Conservation (phyloP, 2,329 filamentous ascomycete species). For the Hypoxylon sp. region DNA sequence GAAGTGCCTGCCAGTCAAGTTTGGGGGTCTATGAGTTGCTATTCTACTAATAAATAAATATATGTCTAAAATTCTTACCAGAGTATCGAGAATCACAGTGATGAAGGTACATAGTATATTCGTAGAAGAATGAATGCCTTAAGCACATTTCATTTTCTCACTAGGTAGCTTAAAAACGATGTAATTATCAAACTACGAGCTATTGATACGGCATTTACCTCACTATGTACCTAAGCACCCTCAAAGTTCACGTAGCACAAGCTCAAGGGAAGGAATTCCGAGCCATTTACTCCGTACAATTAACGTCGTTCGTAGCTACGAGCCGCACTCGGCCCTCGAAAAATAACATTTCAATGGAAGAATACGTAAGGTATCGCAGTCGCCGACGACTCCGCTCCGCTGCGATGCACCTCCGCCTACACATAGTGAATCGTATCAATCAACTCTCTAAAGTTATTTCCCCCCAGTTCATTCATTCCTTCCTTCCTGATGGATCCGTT, state of each 20-base stretch:
- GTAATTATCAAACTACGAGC: background rate
- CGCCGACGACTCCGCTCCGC: conserved; percentile 15
- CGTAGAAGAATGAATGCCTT: background rate
- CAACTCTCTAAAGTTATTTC: conserved; percentile 12
- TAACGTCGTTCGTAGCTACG: background rate
- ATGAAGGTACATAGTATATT: too few relatives aligned
- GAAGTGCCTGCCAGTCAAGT: too few relatives aligned
- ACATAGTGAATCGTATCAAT: conserved; percentile 21
- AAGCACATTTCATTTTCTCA: background rate
- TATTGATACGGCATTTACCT: background rate
- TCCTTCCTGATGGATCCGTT: conserved; percentile 6
- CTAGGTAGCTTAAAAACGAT: background rate
- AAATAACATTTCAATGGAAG: conserved; percentile 25
- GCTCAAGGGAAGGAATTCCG: background rate
- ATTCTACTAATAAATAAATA: too few relatives aligned
- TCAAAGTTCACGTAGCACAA: background rate
- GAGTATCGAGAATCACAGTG: too few relatives aligned
- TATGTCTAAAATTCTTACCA: too few relatives aligned
- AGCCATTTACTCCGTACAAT: background rate
- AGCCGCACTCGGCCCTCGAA: background rate
- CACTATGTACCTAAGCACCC: background rate
- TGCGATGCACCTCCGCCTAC: background rate
- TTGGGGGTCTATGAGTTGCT: too few relatives aligned
- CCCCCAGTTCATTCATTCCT: conserved; percentile 12
- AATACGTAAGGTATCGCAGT: conserved; percentile 18